phyloP scores from a whole-genome alignment of 345 rosid genomes.

The Atalantia buxifolia region DNA sequence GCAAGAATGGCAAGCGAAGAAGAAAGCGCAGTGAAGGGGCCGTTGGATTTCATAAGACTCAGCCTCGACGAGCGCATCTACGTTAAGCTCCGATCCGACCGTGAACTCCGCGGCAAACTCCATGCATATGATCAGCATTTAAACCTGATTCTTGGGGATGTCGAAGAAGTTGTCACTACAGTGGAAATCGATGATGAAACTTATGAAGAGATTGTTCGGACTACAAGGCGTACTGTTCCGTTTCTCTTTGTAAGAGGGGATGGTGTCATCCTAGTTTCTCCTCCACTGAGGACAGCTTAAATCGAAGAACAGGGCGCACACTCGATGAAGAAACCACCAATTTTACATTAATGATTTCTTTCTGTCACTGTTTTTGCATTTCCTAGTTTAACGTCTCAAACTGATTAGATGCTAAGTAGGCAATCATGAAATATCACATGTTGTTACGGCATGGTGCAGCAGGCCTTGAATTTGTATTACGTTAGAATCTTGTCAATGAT shows the following conservation, averaged over 20 bases:
- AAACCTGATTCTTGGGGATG: slow-evolving; percentile 99
- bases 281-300: slow-evolving; percentile 89
- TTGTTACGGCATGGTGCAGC: background rate
- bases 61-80: too few species aligned
- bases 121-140: slow-evolving; percentile 99
- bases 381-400: background rate
- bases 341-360: background rate
- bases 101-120: too few species aligned
- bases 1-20: too few species aligned
- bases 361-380: background rate
- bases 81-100: too few species aligned
- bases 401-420: background rate
- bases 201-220: slow-evolving; percentile 97
- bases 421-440: background rate
- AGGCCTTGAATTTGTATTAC: background rate
- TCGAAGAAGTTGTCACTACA: slow-evolving; percentile 91
- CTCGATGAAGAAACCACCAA: background rate
- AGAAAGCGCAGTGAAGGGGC: too few species aligned
- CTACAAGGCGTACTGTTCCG: slow-evolving; percentile 75
- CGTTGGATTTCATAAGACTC: too few species aligned
- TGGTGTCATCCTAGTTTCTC: slow-evolving; percentile 97
- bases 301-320: background rate
- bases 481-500: background rate
- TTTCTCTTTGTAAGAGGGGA: slow-evolving; percentile 98
- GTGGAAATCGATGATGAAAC: slow-evolving; percentile 99